Conservation (phyloP, 2,329 filamentous ascomycete genomes). For the Gnomoniopsis sp. region DNA sequence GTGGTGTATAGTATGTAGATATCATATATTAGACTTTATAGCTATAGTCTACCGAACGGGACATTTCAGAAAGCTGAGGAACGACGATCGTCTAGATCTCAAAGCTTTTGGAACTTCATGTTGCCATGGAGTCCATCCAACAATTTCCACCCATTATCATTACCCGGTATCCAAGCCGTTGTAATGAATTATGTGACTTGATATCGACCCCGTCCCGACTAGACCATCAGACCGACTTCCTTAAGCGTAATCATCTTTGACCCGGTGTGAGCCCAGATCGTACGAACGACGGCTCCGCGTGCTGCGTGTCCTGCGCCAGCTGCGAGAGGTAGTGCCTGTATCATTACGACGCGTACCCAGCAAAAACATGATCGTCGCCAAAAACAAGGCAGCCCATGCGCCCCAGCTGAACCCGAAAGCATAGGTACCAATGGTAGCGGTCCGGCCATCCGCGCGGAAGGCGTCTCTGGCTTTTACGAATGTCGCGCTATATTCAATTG, state of each 20-base stretch:
- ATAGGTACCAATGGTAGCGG: conserved; percentile 61
- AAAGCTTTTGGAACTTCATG: too few relatives aligned
- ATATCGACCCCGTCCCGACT: too few relatives aligned
- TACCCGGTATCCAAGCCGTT: too few relatives aligned
- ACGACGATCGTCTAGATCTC: too few relatives aligned
- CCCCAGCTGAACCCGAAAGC: conserved; percentile 78
- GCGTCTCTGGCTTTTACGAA: conserved; percentile 68
- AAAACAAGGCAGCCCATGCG: conserved; percentile 61
- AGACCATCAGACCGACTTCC: too few relatives aligned
- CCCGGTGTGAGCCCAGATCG: conserved; percentile 53
- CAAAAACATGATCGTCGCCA: conserved; percentile 67
- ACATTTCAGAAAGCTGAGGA: too few relatives aligned
- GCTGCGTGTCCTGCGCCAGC: conserved; percentile 45
- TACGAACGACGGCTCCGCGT: conserved; percentile 53
- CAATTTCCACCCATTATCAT: too few relatives aligned
- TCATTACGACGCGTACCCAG: conserved; percentile 48
- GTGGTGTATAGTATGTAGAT: too few relatives aligned
- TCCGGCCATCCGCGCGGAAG: conserved; percentile 54
- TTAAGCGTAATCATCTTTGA: conserved; percentile 69
- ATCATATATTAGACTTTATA: too few relatives aligned
- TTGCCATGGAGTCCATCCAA: too few relatives aligned
- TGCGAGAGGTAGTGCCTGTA: conserved; percentile 19
- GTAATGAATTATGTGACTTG: too few relatives aligned
- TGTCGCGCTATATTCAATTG: conserved; percentile 37
- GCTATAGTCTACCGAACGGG: too few relatives aligned